These are phyloP conservation scores for Fusarium napiforme DNA, from an alignment of 2,329 filamentous ascomycete species.

Conservation along the genomic window DNA sequence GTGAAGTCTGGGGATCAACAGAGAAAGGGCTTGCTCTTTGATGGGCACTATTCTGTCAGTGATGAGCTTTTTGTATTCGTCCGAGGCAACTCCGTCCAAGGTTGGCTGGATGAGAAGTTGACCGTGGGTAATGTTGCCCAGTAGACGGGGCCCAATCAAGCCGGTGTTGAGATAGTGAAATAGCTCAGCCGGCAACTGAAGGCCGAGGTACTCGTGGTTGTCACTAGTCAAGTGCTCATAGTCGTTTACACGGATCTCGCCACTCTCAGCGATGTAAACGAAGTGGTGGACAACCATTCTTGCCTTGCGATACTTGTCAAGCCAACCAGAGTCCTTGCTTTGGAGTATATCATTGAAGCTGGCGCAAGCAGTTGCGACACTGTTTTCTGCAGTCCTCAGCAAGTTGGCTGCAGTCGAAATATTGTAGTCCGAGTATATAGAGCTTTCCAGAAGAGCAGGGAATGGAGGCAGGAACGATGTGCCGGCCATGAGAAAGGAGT, in stretches of 20 bases:
- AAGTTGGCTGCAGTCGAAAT: conserved; percentile 83
- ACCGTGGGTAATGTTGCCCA: conserved; percentile 84
- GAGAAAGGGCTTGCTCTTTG: conserved; percentile 78
- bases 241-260: conserved; percentile 80
- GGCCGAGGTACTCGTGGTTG: conserved; percentile 89
- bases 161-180: conserved; percentile 90
- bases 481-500: conserved; percentile 84
- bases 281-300: conserved; percentile 89
- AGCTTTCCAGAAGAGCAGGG: conserved; percentile 75
- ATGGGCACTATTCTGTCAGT: conserved; percentile 78
- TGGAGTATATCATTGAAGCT: conserved; percentile 84
- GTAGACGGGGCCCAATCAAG: conserved; percentile 79
- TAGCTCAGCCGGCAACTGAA: conserved; percentile 88
- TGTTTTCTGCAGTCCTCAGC: conserved; percentile 74
- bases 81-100: conserved; percentile 81
- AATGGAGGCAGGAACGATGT: conserved; percentile 83
- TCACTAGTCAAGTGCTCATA: conserved; percentile 80
- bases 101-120: conserved; percentile 85
- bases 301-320: conserved; percentile 87
- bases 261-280: conserved; percentile 81
- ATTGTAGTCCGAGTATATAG: conserved; percentile 65
- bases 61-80: conserved; percentile 84
- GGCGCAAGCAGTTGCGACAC: conserved; percentile 77
- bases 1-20: conserved; percentile 83
- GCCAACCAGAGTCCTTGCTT: conserved; percentile 77